Percentiles rank a stretch among this genome's conserved stretches.
phyloP scores from a whole-genome alignment of 176 grass and related monocot genomes.

The Olyra latifolia region DNA sequence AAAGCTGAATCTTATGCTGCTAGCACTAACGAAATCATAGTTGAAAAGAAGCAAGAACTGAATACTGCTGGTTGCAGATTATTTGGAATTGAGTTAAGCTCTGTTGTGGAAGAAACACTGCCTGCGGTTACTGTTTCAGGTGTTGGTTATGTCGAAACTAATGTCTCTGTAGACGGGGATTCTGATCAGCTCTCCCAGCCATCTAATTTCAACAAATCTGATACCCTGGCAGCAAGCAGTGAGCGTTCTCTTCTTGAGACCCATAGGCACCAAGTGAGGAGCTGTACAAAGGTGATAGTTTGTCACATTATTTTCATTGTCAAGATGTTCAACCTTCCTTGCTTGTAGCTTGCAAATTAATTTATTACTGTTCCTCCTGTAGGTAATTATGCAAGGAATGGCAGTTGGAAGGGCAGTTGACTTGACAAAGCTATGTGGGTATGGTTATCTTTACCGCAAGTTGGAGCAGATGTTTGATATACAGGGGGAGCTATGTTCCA shows the following conservation, averaged over 20 bases:
- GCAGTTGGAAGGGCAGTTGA: slow-evolving; percentile 92
- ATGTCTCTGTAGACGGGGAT: slow-evolving; percentile 34
- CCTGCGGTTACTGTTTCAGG: slow-evolving; percentile 29
- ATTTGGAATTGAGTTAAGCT: slow-evolving; percentile 86
- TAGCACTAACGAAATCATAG: slow-evolving; percentile 47
- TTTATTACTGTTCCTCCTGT: slow-evolving; percentile 28
- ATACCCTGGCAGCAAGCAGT: slow-evolving; percentile 48
- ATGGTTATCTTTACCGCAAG: slow-evolving; percentile 62
- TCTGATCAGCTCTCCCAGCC: slow-evolving; percentile 55
- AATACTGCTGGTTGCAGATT: slow-evolving; percentile 63
- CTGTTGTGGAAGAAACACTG: slow-evolving; percentile 38
- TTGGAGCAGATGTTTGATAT: slow-evolving; percentile 86
- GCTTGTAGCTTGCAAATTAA: slow-evolving; percentile 1
- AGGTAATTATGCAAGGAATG: slow-evolving; percentile 96
- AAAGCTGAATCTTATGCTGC: slow-evolving; percentile 37
- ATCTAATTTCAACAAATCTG: slow-evolving; percentile 56
- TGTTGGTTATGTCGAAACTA: slow-evolving; percentile 46
- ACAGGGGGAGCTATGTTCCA: slow-evolving; percentile 56
- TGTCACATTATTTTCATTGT: slow-evolving; percentile 6
- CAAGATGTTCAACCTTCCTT: background rate
- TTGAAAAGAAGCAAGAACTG: slow-evolving; percentile 65
- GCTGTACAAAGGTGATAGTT: slow-evolving; percentile 87
- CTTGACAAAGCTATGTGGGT: slow-evolving; percentile 70
- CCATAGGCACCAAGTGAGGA: slow-evolving; percentile 74
- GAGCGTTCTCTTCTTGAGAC: slow-evolving; percentile 53